A percentile compares a stretch with the other conserved stretches of the same genome.
phyloP scores from a whole-genome alignment of 371 early-diverging fungal species.

The Mycotypha africana region DNA sequence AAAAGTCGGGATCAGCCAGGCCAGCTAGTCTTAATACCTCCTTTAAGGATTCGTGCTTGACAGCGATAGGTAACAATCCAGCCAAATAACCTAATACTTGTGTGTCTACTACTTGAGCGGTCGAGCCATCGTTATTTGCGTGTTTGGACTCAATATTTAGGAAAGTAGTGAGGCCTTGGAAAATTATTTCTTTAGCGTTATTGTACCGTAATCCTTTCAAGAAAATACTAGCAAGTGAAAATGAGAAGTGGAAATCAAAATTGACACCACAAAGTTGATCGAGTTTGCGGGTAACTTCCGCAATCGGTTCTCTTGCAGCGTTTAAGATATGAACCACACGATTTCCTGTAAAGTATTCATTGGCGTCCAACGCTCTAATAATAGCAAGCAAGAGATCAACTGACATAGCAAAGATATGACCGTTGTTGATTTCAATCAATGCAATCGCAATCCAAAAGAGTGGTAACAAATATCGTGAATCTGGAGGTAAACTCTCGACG shows the following conservation, averaged over 20 bases:
- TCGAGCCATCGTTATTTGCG: conserved; percentile 11
- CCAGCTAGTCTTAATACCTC: conserved; percentile 59
- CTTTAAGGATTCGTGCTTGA: conserved; percentile 55
- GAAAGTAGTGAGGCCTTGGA: conserved; percentile 63
- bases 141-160: conserved; percentile 68
- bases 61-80: conserved; percentile 66
- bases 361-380: conserved; percentile 66
- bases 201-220: conserved; percentile 80
- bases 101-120: conserved; percentile 17
- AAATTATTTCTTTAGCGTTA: conserved; percentile 68
- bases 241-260: conserved; percentile 83
- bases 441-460: conserved; percentile 90
- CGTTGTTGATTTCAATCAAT: conserved; percentile 79
- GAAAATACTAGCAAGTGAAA: conserved; percentile 77
- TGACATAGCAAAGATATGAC: conserved; percentile 71
- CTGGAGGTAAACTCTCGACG: conserved; percentile 74
- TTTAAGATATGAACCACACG: conserved; percentile 63
- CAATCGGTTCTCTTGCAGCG: conserved; percentile 67
- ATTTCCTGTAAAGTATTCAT: conserved; percentile 67
- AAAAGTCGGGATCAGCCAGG: conserved; percentile 23
- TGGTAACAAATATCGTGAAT: conserved; percentile 72
- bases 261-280: conserved; percentile 74
- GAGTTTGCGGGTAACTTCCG: conserved; percentile 60
- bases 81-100: conserved; percentile 73
- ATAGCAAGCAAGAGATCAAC: conserved; percentile 67